These are phyloP conservation scores for Papilionanthe hybrid DNA, from an alignment of 116 monocot genomes.

Conservation along the genomic window DNA sequence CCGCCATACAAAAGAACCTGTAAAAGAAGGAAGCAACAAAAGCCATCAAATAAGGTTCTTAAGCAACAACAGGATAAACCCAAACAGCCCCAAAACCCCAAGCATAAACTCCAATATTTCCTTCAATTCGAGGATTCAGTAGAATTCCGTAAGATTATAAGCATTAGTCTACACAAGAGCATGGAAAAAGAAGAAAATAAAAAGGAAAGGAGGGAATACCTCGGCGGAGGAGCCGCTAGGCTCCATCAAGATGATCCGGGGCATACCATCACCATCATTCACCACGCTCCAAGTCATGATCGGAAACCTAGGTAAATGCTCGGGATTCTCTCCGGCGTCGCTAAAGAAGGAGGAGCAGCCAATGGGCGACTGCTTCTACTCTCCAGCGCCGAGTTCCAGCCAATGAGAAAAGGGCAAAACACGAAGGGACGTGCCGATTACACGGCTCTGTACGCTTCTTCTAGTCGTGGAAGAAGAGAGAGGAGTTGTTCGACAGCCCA, in stretches of 20 bases:
- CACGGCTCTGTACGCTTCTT: neutral
- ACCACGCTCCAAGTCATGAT: conserved; percentile 19
- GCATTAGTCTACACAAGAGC: no score
- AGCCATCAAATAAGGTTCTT: neutral
- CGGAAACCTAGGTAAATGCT: neutral
- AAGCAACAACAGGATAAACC: neutral
- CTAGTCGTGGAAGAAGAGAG: neutral
- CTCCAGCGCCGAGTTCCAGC: neutral
- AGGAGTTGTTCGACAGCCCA: neutral
- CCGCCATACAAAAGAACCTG: conserved; percentile 58
- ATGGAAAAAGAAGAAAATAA: neutral
- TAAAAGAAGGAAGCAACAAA: neutral
- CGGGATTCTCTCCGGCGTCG: neutral
- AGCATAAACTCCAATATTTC: neutral
- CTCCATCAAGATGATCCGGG: conserved; percentile 10
- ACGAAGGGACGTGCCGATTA: neutral
- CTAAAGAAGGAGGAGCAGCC: neutral
- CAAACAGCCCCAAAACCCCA: neutral
- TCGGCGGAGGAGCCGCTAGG: conserved; percentile 14
- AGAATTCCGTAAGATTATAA: no score
- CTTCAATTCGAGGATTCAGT: neutral
- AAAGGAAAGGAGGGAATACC: neutral
- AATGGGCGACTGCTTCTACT: conserved; percentile 2
- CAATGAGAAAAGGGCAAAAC: neutral
- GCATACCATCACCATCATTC: conserved; percentile 14